Evolutionary conservation across 208 protist species (phyloP).

Genomic region (Crithidia brevicula): DNA sequence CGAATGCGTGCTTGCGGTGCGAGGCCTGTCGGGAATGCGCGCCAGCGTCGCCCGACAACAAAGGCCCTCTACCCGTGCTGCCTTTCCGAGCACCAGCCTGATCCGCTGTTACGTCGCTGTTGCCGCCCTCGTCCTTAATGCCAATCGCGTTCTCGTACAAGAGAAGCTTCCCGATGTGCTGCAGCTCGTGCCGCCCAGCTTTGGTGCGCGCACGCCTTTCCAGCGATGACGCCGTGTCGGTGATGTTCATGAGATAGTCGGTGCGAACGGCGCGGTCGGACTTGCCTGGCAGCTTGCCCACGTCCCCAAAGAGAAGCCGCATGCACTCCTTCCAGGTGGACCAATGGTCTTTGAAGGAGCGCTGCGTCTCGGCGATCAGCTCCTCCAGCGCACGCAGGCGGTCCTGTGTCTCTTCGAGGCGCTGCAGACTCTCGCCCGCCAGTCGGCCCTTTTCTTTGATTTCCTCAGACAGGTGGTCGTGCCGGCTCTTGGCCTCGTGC

Average conservation of each 20-base stretch:
- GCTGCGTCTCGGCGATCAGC: slow-evolving; percentile 59
- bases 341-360: slow-evolving; percentile 74
- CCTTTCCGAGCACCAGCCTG: too few relatives aligned
- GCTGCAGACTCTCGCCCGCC: slow-evolving; percentile 45
- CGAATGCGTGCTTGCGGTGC: too few relatives aligned
- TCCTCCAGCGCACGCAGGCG: slow-evolving; percentile 51
- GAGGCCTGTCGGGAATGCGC: too few relatives aligned
- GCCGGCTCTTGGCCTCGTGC: slow-evolving; percentile 61
- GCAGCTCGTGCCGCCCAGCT: slow-evolving; percentile 54
- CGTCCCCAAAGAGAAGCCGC: slow-evolving; percentile 66
- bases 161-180: slow-evolving; percentile 63
- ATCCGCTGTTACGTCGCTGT: not conserved
- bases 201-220: slow-evolving; percentile 57
- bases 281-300: slow-evolving; percentile 37
- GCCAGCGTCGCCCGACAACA: too few relatives aligned
- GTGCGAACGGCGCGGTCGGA: slow-evolving; percentile 33
- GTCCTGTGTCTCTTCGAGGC: slow-evolving; percentile 46
- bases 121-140: not conserved
- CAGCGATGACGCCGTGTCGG: slow-evolving; percentile 71
- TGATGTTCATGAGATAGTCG: slow-evolving; percentile 73
- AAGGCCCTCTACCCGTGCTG: not conserved
- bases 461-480: slow-evolving; percentile 71
- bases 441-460: slow-evolving; percentile 74
- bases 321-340: slow-evolving; percentile 63
- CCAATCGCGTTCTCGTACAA: slow-evolving; percentile 32